These are phyloP conservation scores for Lentinus tigrinus DNA, from an alignment of 768 basidiomycete genomes.

Conservation along the genomic window DNA sequence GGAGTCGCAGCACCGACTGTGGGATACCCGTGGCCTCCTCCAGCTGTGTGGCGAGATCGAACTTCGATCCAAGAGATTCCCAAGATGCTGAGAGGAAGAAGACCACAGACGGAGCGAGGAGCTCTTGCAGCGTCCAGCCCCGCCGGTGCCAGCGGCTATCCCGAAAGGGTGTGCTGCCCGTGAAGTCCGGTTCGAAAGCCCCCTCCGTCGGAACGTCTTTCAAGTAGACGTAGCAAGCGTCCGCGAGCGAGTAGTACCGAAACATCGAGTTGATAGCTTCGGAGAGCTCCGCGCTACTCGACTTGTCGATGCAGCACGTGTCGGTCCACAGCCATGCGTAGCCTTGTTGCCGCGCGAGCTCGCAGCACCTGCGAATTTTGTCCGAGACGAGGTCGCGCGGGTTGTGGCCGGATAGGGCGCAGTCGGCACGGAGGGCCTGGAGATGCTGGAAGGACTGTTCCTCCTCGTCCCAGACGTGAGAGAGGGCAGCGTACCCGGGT, in stretches of 20 bases:
- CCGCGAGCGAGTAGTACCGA: not conserved
- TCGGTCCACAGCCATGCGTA: constrained; percentile 5
- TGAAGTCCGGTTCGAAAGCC: not conserved
- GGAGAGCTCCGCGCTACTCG: constrained; percentile 3
- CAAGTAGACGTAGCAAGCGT: constrained; percentile 1
- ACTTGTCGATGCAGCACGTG: constrained; percentile 13
- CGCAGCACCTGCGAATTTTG: not conserved
- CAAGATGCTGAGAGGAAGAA: not conserved
- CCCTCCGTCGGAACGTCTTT: not conserved
- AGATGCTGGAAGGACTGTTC: not conserved
- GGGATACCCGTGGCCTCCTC: not conserved
- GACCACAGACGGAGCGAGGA: not conserved
- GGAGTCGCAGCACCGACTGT: not conserved
- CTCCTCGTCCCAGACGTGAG: not conserved
- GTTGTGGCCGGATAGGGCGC: not conserved
- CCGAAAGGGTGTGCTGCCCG: not conserved
- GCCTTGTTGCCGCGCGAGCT: not conserved
- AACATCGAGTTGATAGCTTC: constrained; percentile 13
- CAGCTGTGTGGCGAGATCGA: not conserved
- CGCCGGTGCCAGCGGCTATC: not conserved
- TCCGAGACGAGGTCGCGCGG: not conserved
- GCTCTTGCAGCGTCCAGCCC: constrained; percentile 6
- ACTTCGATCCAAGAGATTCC: not conserved
- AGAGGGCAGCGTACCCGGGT: not conserved
- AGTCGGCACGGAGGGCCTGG: not conserved